Evolutionary conservation across 768 basidiomycete genomes (phyloP).

Genomic region (Clavaria fumosa): DNA sequence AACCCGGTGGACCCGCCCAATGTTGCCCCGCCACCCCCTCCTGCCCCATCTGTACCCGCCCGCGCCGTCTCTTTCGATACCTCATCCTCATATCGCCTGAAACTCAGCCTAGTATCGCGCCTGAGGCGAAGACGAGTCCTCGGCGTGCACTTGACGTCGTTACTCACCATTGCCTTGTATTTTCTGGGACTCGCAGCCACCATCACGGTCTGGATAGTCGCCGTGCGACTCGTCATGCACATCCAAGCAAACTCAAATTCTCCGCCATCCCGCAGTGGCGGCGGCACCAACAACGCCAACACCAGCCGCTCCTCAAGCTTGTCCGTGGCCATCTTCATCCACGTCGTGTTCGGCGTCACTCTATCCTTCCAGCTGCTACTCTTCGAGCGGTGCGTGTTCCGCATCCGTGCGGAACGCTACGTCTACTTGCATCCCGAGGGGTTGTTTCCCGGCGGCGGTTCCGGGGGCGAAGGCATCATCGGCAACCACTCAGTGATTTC

Average conservation of each 20-base stretch:
- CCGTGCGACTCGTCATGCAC: constrained; percentile 16
- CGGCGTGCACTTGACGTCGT: constrained; percentile 32
- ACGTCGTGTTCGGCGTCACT: constrained; percentile 43
- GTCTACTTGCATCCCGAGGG: constrained; percentile 43
- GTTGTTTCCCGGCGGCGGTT: constrained; percentile 27
- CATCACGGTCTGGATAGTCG: constrained; percentile 40
- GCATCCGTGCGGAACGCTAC: constrained; percentile 55
- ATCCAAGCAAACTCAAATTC: constrained; percentile 8
- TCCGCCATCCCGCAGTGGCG: background rate
- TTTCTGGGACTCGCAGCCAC: constrained; percentile 28
- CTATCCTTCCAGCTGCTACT: constrained; percentile 40
- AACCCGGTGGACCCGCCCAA: constrained; percentile 10
- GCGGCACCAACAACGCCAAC: constrained; percentile 7
- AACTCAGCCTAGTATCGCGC: constrained; percentile 24
- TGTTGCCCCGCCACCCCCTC: constrained; percentile 8
- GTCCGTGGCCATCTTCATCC: constrained; percentile 38
- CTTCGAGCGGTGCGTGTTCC: constrained; percentile 46
- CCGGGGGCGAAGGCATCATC: constrained; percentile 18
- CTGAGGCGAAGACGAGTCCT: constrained; percentile 24
- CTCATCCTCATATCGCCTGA: constrained; percentile 16
- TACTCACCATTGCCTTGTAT: constrained; percentile 29
- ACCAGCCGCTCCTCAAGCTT: too few species aligned
- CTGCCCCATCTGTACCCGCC: constrained; percentile 12
- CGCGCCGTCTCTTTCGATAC: constrained; percentile 11
- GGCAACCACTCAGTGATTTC: too few species aligned